A percentile compares a stretch with the other conserved stretches of the same genome.
Conservation (phyloP, 768 basidiomycete species). For the Pisolithus marmoratus region DNA sequence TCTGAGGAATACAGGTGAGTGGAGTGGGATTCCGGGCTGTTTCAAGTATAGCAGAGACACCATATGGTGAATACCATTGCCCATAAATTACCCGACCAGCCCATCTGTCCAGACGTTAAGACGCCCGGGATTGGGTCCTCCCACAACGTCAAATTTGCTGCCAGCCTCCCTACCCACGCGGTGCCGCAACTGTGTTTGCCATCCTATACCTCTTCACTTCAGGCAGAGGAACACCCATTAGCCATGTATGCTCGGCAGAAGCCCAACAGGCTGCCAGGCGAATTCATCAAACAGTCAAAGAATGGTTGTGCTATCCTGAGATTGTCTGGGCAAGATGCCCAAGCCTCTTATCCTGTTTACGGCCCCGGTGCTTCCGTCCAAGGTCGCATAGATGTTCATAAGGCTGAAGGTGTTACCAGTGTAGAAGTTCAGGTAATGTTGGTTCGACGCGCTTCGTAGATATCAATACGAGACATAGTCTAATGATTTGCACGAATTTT, state of each 20-base stretch:
- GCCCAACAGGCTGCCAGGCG: constrained; percentile 35
- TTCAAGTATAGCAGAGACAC: constrained; percentile 28
- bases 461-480: neutral
- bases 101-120: neutral
- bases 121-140: neutral
- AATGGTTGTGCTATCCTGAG: constrained; percentile 47
- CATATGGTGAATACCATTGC: constrained; percentile 21
- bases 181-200: constrained; percentile 34
- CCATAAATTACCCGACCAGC: constrained; percentile 18
- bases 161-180: constrained; percentile 47
- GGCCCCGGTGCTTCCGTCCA: constrained; percentile 45
- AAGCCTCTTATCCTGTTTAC: constrained; percentile 51
- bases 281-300: constrained; percentile 56
- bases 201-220: constrained; percentile 52
- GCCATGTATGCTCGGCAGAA: constrained; percentile 38
- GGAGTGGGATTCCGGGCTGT: constrained; percentile 30
- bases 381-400: constrained; percentile 51
- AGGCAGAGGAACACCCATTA: constrained; percentile 46
- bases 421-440: constrained; percentile 58
- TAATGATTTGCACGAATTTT: neutral
- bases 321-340: constrained; percentile 48
- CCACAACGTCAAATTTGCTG: constrained; percentile 24
- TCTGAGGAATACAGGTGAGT: constrained; percentile 12
- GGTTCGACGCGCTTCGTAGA: neutral
- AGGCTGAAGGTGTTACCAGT: constrained; percentile 48